A percentile compares a stretch with the other conserved stretches of the same genome.
phyloP scores from a whole-genome alignment of 2,329 filamentous ascomycete species.

The Myrmaecium sp. region DNA sequence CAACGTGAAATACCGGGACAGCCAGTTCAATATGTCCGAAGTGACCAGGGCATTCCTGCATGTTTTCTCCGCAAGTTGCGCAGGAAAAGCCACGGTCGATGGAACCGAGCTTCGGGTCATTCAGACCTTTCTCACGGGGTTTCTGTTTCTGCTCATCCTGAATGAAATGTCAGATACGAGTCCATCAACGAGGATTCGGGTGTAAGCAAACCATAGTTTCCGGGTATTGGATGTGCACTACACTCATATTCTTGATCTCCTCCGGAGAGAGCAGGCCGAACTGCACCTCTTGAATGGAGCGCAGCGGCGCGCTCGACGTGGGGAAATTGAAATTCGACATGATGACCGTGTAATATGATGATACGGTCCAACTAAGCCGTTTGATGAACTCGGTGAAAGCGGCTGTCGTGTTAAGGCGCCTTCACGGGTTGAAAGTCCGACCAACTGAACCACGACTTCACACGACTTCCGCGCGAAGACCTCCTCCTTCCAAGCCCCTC shows the following conservation, averaged over 20 bases:
- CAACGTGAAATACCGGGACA: constrained; percentile 82
- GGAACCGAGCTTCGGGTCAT: constrained; percentile 88
- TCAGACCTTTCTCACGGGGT: constrained; percentile 80
- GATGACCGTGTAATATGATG: constrained; percentile 3
- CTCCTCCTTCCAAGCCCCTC: constrained; percentile 7
- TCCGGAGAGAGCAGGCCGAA: constrained; percentile 95
- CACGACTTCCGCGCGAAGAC: too few species aligned
- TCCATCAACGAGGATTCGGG: constrained; percentile 6
- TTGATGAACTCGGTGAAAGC: background rate
- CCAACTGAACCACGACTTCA: too few species aligned
- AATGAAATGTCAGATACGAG: constrained; percentile 9
- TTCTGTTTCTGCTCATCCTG: constrained; percentile 77
- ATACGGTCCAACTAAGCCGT: background rate
- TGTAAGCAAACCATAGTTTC: constrained; percentile 61
- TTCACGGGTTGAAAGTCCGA: too few species aligned
- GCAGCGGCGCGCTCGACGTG: constrained; percentile 87
- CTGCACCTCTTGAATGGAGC: constrained; percentile 97
- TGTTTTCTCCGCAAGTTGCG: constrained; percentile 88
- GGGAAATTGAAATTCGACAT: constrained; percentile 84
- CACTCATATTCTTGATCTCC: constrained; percentile 98
- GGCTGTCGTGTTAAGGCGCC: too few species aligned
- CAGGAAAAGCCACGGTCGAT: constrained; percentile 94
- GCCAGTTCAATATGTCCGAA: constrained; percentile 98
- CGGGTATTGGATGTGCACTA: constrained; percentile 90
- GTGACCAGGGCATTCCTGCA: constrained; percentile 91